Evolutionary conservation across 2,329 filamentous ascomycete genomes (phyloP).

Genomic region (Venturia nashicola): DNA sequence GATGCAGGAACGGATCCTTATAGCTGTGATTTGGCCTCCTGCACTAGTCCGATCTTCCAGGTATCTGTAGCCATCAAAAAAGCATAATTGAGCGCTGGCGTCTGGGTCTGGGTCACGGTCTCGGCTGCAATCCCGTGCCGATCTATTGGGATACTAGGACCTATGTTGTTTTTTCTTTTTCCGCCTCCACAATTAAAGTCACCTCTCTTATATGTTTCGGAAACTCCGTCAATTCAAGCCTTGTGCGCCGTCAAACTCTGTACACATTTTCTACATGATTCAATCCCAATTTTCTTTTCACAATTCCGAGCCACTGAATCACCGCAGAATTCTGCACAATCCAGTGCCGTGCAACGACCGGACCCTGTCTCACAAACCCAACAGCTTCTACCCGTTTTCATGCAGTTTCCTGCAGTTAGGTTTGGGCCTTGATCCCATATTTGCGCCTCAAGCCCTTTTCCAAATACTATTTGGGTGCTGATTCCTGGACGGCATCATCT

Average conservation of each 20-base stretch:
- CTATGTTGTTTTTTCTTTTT: not conserved
- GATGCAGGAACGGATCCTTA: not conserved
- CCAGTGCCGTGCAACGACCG: not conserved
- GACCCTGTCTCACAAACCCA: not conserved
- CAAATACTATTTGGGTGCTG: too few species aligned
- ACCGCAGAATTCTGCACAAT: not conserved
- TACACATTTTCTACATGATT: not conserved
- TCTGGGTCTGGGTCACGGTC: not conserved
- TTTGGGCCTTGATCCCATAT: not conserved
- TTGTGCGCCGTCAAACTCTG: not conserved
- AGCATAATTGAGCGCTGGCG: not conserved
- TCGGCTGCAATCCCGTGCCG: not conserved
- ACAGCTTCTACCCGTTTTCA: not conserved
- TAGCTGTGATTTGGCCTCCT: not conserved
- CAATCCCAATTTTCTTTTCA: not conserved
- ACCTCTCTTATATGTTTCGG: not conserved
- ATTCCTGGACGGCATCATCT: not conserved
- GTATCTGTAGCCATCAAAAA: not conserved
- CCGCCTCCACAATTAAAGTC: not conserved
- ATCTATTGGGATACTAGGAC: not conserved
- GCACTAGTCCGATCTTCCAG: too few species aligned
- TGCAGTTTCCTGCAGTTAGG: not conserved
- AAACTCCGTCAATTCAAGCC: not conserved
- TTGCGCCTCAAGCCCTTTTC: not conserved
- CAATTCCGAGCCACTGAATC: not conserved